Base-by-base conservation (phyloP, 2,329 filamentous ascomycete species). In the Escovopsis sp. region DNA sequence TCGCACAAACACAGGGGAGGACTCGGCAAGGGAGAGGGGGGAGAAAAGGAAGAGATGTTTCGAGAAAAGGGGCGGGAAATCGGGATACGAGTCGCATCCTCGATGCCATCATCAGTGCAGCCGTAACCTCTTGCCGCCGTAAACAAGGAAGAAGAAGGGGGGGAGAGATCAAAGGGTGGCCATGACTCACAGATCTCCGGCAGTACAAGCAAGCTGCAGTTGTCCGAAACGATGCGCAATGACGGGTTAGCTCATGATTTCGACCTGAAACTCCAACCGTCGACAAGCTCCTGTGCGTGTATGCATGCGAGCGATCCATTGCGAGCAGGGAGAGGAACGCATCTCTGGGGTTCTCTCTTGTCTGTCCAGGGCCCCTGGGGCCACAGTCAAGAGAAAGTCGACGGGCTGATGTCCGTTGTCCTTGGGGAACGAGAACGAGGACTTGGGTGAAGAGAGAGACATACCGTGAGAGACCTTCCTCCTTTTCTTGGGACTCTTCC, bases 381-480 rank as follows among this genome's bases (percentile, higher is more conserved):
- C 34, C 8, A 15, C 34, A 4, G 47, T 42, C 43, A 47, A 46
- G 42, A 38, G 45, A 32, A 7, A 32, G 8, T 32, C 11, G 28
- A 32, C 4, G 28, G 11, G 28, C 6, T 32, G 28, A 6, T 6
- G 28, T 6, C 28, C 10, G 28, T 6, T 11, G 28, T 9, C 28
- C 28, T 2, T 23, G 23, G 23, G 6, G 23, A 23, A 23, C 23
- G 23, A 23, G 23, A 23, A 23, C 23, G 23, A 23, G 23, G 6
- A 23, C 23, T 4, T n/a, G 33, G 30, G 46, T 32, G 40, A 26
- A 47, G 46, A 50, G 51, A 23, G 34, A 26, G 45, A 64, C 79
- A 67, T 76, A 88, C 84, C 84, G 67, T 89, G 84, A 68, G 87
- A 88, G 53, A 89, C 84, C 68, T 89, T 89, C 69, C 84, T 82